Base-by-base conservation (phyloP, 305 asterid species). In the Fraxinus sp. region DNA sequence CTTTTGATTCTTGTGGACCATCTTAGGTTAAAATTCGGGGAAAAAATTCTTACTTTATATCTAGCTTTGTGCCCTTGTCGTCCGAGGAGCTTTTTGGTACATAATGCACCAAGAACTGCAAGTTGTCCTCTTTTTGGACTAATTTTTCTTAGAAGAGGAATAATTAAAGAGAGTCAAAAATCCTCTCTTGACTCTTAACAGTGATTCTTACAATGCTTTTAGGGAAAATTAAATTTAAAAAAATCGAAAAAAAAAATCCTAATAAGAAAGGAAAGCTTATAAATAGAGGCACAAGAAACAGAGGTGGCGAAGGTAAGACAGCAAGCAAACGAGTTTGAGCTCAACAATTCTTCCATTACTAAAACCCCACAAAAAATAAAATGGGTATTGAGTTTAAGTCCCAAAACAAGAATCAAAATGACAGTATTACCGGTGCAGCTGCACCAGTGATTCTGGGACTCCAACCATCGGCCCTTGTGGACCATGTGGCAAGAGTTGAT, bases 401-500 rank as follows among this genome's bases (percentile, higher is more conserved):
- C 75, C 55, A 85, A 75, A 84, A 75, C 88, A 79, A 77, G 46
- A 37, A 73, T 66, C 88, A 49, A 2, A 57, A 70, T 74, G 81
- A 83, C 43, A 81, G 35, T 77, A 83, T 33, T 33, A 16, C 77
- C 36, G 33, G 26, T 64, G 86, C 81, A 22, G 86, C 78, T 18
- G 88, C 92, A 28, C 98, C 99, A 22, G 13, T 93, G 70, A 92
- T 93, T 14, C 81, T 96, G 78, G 98, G 99, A 28, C 89, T 96
- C 41, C 97, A 93, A 81, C 99, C 99, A 3, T 88, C 97, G 3
- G 99, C 99, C 37, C 83, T 96, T 79, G 98, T 96, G 36, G 99
- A 96, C 91, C 97, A 94, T 84, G 91, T 92, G 74, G 98, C 98
- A 2, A 91, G 83, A 77, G 98, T 96, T 84, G 98, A 93, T 91